Conservation (phyloP, 2,329 filamentous ascomycete genomes). For the Pestalotiopsis fici region DNA sequence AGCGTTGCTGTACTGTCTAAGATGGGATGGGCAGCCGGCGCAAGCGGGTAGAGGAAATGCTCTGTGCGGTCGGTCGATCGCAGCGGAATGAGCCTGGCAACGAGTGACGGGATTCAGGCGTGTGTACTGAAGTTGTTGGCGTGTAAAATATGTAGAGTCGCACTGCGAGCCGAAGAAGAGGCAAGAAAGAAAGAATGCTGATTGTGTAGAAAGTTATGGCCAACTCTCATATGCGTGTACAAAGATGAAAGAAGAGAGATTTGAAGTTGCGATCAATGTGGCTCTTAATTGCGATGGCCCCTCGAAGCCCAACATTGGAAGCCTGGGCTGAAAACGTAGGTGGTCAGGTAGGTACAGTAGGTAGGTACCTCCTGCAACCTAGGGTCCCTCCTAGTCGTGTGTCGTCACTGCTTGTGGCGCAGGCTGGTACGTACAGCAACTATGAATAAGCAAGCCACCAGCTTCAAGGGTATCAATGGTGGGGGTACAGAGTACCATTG, state of each 20-base stretch:
- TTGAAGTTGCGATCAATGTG: neutral
- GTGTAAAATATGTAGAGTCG: neutral
- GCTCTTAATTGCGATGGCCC: neutral
- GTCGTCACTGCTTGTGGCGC: slow-evolving; percentile 7
- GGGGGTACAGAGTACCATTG: no score
- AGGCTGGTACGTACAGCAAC: neutral
- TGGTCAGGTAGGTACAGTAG: no score
- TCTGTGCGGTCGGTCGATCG: neutral
- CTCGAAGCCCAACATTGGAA: slow-evolving; percentile 6
- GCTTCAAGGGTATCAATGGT: no score
- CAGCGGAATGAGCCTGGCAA: neutral
- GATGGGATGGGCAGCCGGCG: neutral
- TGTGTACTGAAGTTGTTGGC: neutral
- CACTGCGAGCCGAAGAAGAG: neutral
- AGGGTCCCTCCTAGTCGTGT: neutral
- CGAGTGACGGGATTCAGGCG: neutral
- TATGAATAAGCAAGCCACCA: no score
- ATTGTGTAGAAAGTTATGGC: neutral
- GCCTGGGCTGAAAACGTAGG: no score
- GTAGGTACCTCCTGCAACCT: neutral
- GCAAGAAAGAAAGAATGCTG: neutral
- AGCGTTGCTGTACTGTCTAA: neutral
- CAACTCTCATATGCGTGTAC: neutral
- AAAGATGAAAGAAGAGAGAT: neutral
- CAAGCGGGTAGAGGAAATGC: neutral